Percentiles rank a stretch among this genome's conserved stretches.
Conservation (phyloP, 2,329 filamentous ascomycete genomes). For the Botrytis paeoniae region DNA sequence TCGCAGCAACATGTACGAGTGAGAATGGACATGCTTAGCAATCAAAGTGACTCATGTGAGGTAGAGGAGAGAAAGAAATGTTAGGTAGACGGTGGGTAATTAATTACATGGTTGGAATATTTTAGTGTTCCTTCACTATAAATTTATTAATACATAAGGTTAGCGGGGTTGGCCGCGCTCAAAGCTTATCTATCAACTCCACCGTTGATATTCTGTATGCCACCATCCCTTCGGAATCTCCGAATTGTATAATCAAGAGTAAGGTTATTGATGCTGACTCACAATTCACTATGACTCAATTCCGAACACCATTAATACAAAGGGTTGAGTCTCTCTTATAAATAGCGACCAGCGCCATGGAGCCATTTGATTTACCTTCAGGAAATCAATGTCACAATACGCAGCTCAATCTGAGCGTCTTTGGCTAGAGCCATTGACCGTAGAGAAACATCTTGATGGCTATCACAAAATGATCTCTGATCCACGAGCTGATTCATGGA, state of each 20-base stretch:
- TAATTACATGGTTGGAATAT: neutral
- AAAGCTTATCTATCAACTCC: neutral
- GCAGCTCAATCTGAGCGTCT: slow-evolving; percentile 28
- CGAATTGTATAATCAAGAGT: neutral
- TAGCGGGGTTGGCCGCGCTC: neutral
- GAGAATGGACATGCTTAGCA: neutral
- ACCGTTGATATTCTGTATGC: neutral
- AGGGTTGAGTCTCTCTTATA: neutral
- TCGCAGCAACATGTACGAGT: neutral
- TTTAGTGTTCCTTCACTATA: neutral
- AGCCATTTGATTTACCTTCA: neutral
- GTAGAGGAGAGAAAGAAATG: neutral
- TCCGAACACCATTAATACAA: neutral
- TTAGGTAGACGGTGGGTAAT: no score
- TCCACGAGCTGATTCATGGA: slow-evolving; percentile 20
- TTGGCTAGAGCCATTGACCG: slow-evolving; percentile 25
- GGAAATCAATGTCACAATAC: slow-evolving; percentile 20
- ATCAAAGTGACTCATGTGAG: neutral
- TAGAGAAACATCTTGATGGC: slow-evolving; percentile 27
- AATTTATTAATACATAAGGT: neutral
- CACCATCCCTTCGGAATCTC: neutral
- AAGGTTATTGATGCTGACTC: neutral
- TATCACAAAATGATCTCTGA: slow-evolving; percentile 25
- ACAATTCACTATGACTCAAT: neutral
- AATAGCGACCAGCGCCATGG: neutral